Conservation (phyloP, 2,329 filamentous ascomycete species). For the Raffaelea deltoideospora region DNA sequence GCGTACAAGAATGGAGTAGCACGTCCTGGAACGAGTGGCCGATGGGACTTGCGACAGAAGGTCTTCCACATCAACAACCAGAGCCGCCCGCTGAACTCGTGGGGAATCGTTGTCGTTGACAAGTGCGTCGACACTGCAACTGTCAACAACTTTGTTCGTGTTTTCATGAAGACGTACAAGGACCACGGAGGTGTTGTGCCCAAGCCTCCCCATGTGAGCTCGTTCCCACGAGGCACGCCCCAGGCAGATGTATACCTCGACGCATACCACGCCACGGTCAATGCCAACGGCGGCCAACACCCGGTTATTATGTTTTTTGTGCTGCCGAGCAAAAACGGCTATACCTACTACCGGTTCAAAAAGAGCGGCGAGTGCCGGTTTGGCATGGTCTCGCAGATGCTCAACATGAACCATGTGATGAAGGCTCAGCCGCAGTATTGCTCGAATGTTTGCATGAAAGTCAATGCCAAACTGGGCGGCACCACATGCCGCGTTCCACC, state of each 20-base stretch:
- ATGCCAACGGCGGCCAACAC: constrained; percentile 33
- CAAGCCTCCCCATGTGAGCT: constrained; percentile 18
- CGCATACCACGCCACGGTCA: constrained; percentile 37
- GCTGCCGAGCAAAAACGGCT: constrained; percentile 53
- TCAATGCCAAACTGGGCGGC: constrained; percentile 90
- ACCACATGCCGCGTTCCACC: constrained; percentile 40
- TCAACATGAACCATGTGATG: constrained; percentile 55
- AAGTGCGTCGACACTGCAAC: constrained; percentile 38
- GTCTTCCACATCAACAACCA: constrained; percentile 56
- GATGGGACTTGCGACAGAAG: constrained; percentile 78
- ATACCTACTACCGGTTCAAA: constrained; percentile 74
- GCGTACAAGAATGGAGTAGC: constrained; percentile 43
- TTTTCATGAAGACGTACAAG: constrained; percentile 30
- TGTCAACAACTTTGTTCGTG: constrained; percentile 36
- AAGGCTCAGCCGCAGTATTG: constrained; percentile 69
- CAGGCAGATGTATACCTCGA: constrained; percentile 33
- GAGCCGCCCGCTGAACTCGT: constrained; percentile 43
- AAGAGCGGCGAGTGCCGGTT: constrained; percentile 75
- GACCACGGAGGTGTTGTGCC: constrained; percentile 33
- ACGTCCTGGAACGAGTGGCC: constrained; percentile 52
- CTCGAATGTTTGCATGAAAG: constrained; percentile 91
- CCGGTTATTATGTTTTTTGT: constrained; percentile 74
- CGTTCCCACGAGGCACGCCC: constrained; percentile 12
- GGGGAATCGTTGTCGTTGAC: constrained; percentile 59
- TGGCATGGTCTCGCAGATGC: constrained; percentile 68